Base-by-base conservation (phyloP, 2,329 filamentous ascomycete genomes). In the Alternaria ethzedia region DNA sequence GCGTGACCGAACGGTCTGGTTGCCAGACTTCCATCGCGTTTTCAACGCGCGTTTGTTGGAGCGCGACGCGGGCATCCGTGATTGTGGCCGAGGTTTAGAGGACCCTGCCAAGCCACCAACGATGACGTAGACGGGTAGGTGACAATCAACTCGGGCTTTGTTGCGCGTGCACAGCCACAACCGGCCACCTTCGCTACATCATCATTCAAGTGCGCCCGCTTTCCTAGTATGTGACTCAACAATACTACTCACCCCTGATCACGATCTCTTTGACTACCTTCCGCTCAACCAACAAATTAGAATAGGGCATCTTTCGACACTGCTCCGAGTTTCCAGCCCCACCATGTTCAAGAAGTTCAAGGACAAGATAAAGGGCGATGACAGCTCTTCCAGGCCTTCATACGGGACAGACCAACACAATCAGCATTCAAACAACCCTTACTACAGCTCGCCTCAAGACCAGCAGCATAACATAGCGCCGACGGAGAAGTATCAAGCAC, bases 331-430 rank as follows among this genome's bases (percentile, higher is more conserved):
- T 21, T 5, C 12, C 25, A 32, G 12, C 43, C 26, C 50, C 55
- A 70, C 9, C 41, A 78, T 79, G 76, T 77, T 79, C 66, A 78
- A 76, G 54, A 79, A 79, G 54, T 58, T 78, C 20, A 79, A 79
- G 55, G 72, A 71, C 15, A 79, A 78, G 65, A 54, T 78, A n/a
- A 77, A 75, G 44, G 70, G 70, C 23, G 70, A 76, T 4, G 71
- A 75, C 5, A 68, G 67, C 15, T 52, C 70, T 9, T 65, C 73
- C 21, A 43, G 28, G 10, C 45, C 65, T 5, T 55, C 61, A 25
- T 69, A 68, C 21, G 65, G 67, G 58, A 59, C 70, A 32, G n/a
- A 69, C 23, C 67, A 73, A 43, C 67, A 68, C n/a, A 73, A 76
- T 45, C 52, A 60, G 20, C 70, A 74, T 12, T 64, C 72, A 8